A percentile compares a stretch with the other conserved stretches of the same genome.
Evolutionary conservation across 202 grass and related monocot species (phyloP).

Genomic region (Thinopyrum obtusiflorum): DNA sequence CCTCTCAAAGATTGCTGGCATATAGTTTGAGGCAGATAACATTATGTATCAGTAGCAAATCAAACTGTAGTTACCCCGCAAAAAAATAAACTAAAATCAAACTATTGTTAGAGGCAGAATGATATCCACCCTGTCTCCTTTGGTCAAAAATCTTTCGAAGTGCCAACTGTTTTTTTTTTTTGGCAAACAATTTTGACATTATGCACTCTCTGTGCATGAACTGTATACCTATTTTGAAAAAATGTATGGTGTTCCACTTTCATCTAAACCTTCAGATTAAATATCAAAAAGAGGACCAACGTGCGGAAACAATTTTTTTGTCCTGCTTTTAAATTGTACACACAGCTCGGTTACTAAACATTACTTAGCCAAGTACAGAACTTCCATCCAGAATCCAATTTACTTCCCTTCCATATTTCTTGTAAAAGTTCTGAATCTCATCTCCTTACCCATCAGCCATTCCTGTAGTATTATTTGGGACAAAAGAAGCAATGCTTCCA

Average conservation of each 20-base stretch:
- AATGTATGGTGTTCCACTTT: background rate
- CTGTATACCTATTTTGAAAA: background rate
- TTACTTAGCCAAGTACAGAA: background rate
- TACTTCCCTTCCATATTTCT: constrained; percentile 51
- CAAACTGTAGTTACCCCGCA: too few species aligned
- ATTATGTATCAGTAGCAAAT: background rate
- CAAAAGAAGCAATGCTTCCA: constrained; percentile 55
- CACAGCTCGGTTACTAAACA: background rate
- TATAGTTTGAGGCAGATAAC: background rate
- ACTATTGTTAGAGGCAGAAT: background rate
- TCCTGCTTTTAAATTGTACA: background rate
- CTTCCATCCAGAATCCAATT: background rate
- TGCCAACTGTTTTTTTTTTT: background rate
- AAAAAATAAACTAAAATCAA: background rate
- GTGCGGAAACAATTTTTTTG: background rate
- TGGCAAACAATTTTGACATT: background rate
- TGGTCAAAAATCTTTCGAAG: background rate
- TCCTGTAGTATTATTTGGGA: constrained; percentile 53
- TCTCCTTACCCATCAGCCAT: constrained; percentile 60
- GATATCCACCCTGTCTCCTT: background rate
- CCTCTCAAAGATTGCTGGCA: background rate
- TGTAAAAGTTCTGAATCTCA: constrained; percentile 54
- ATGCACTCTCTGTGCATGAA: background rate
- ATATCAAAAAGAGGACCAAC: background rate
- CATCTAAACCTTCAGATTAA: background rate